Percentiles rank a stretch among this genome's conserved stretches.
Conservation (phyloP, 495 filamentous ascomycete genomes). For the Penicillium verhagenii region DNA sequence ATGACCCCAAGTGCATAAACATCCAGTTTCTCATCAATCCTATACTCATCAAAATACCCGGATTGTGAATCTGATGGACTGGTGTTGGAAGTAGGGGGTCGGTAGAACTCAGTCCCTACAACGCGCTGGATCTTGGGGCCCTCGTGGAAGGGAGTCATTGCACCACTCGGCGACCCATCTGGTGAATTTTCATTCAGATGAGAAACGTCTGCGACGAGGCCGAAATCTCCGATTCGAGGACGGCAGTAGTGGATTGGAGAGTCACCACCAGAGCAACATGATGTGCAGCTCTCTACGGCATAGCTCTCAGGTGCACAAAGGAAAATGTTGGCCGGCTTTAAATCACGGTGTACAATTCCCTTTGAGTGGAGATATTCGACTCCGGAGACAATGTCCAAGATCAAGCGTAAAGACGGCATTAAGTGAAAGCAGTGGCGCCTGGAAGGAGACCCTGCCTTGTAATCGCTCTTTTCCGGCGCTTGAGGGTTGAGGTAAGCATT, state of each 20-base stretch:
- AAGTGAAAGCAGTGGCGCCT: conserved; percentile 52
- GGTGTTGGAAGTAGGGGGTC: conserved; percentile 32
- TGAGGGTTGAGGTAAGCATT: conserved; percentile 44
- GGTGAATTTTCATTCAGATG: conserved; percentile 30
- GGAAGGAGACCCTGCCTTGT: conserved; percentile 9
- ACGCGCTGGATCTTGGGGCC: conserved; percentile 30
- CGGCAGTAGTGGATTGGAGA: conserved; percentile 38
- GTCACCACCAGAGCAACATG: conserved; percentile 29
- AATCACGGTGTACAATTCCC: conserved; percentile 63
- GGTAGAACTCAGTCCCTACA: conserved; percentile 51
- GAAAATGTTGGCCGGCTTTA: conserved; percentile 74
- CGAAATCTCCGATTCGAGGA: conserved; percentile 55
- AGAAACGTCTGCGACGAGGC: conserved; percentile 53
- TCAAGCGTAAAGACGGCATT: conserved; percentile 40
- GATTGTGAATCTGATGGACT: neutral
- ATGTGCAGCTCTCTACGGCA: conserved; percentile 23
- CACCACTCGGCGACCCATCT: conserved; percentile 12
- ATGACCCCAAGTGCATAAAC: conserved; percentile 56
- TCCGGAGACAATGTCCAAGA: conserved; percentile 44
- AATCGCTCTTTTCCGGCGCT: conserved; percentile 1
- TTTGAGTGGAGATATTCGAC: conserved; percentile 63
- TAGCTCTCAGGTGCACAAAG: conserved; percentile 40
- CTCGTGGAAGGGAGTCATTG: conserved; percentile 15
- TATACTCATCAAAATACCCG: conserved; percentile 26
- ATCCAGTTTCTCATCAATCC: conserved; percentile 52